Evolutionary conservation across 805 yeast genomes (phyloP), one percentile per base, ranked within the genome.

Genomic region (Candida germanica): DNA sequence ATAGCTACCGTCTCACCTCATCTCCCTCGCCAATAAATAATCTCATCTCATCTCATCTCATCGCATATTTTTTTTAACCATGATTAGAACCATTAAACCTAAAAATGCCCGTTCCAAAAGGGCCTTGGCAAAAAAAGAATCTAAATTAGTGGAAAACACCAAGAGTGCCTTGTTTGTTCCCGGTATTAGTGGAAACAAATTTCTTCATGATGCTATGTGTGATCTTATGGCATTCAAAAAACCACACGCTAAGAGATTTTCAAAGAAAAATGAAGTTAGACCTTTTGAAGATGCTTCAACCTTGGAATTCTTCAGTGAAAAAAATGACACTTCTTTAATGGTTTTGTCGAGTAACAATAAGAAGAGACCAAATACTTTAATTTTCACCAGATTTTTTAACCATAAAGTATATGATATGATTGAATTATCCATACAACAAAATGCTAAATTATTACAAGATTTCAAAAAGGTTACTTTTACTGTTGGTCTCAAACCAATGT

Each of bases 91-190:
- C 25, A 42, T 50, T 12, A 83, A 87, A 49, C 98, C 98, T 24
- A 89, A 88, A 67, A 93, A 83, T 56, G 96, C 96, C 36, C 87
- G 98, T 56, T 78, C 96, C 38, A 93, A 93, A 69, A 80, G 98
- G 63, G 98, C 96, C 5, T 58, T 89, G 46, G 95, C 88, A 44
- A 83, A 84, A 53, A 83, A 79, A 51, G 96, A 88, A 52, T 78
- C 97, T 35, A 91, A 88, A 64, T 61, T 87, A 31, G 83, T 83
- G 6, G 98, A 93, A 60, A 89, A 93, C 61, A 79, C 83, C 44
- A 93, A 93, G 63, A 75, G 79, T 36, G 97, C 96, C 0, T 72
- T 93, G 39, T 93, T 93, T 53, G 80, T 93, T 29, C 96, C 96
- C 13, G 98, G 98, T 11, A 66, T 84, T 35, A 82, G 87, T 12